These are phyloP conservation scores for Aspergillus tubingensis DNA, from an alignment of 2,329 filamentous ascomycete genomes.

Conservation along the genomic window DNA sequence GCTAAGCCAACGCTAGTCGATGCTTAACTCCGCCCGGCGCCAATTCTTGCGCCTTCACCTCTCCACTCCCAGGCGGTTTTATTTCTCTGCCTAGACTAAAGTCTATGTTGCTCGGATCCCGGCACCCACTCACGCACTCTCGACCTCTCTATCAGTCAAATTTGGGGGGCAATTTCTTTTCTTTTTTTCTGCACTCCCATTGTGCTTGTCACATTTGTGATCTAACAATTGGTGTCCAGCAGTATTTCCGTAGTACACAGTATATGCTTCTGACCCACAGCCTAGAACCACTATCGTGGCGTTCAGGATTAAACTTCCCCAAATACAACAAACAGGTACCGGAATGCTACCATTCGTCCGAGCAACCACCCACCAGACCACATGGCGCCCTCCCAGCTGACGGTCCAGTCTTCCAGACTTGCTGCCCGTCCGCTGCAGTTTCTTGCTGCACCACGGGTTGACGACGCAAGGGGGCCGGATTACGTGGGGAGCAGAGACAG, in stretches of 20 bases:
- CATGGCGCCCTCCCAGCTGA: not conserved
- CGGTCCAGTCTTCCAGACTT: not conserved
- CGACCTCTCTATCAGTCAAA: not conserved
- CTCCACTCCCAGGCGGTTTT: not conserved
- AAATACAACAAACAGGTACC: not conserved
- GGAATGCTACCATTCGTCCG: slow-evolving; percentile 9
- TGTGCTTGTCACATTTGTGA: not conserved
- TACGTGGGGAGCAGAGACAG: not conserved
- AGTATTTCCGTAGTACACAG: not conserved
- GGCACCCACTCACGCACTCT: not conserved
- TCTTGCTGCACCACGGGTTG: not conserved
- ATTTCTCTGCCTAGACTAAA: not conserved
- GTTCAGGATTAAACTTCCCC: not conserved
- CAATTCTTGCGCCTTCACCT: not conserved
- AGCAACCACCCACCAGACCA: slow-evolving; percentile 5
- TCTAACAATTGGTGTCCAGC: no score
- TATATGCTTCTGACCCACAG: not conserved
- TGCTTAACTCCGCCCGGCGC: slow-evolving; percentile 2
- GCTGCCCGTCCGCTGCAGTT: not conserved
- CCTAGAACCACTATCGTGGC: not conserved
- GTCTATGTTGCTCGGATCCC: not conserved
- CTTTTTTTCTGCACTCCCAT: not conserved
- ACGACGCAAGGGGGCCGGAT: slow-evolving; percentile 9
- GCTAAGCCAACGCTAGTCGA: slow-evolving; percentile 2
- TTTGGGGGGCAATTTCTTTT: not conserved